Conservation (phyloP, 2,329 filamentous ascomycete species). For the Fusarium sp. region DNA sequence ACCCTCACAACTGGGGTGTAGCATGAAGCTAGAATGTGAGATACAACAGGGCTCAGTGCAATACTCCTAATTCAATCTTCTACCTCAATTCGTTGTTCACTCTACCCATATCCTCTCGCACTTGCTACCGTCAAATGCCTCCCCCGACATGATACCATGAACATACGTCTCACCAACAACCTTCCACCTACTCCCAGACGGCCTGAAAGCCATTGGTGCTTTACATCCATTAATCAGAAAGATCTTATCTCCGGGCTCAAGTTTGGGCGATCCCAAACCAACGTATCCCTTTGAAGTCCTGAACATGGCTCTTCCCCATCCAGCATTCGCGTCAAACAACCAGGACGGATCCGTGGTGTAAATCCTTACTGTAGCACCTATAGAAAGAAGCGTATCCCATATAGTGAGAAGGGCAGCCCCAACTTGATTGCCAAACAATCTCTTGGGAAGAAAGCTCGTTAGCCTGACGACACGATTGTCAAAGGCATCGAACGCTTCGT, state of each 20-base stretch:
- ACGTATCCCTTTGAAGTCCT: background rate
- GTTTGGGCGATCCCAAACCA: background rate
- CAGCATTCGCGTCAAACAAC: background rate
- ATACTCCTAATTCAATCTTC: background rate
- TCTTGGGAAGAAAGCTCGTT: background rate
- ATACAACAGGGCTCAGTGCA: background rate
- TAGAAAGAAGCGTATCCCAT: background rate
- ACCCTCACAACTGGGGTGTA: background rate
- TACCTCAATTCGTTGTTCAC: background rate
- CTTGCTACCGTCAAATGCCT: background rate
- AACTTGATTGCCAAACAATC: background rate
- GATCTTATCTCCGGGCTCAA: background rate
- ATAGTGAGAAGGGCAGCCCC: background rate
- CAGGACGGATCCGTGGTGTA: background rate
- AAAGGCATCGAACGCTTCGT: background rate
- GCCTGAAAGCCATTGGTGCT: background rate
- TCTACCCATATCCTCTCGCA: background rate
- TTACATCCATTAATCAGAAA: background rate
- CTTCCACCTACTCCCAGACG: background rate
- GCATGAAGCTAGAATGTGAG: rapidly evolving
- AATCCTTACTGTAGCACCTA: background rate
- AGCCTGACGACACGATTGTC: background rate
- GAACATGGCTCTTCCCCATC: background rate
- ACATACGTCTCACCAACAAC: background rate
- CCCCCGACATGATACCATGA: background rate